Base-by-base conservation (phyloP, 352 stramenopile genomes). In the Globisporangium heterothallicum region DNA sequence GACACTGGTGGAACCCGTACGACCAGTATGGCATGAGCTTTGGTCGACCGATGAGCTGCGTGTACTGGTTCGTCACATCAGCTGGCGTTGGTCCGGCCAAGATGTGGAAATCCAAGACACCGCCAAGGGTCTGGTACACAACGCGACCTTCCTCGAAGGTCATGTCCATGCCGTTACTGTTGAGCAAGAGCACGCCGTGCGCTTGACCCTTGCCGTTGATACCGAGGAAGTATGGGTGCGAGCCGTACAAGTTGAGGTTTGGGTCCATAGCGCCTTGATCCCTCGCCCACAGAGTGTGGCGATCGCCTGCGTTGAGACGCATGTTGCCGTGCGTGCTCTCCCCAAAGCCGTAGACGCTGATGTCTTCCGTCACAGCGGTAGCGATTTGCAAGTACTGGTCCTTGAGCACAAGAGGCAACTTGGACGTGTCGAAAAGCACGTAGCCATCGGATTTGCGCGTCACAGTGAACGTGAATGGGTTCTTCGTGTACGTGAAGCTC, bases 321-420 rank as follows among this genome's bases (percentile, higher is more conserved):
- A 78, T 57, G 50, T 62, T 66, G 21, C 42, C 27, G 19, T 68
- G 65, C 2, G 65, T 69, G 61, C 60, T 75, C 57, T 85, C 74
- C 6, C 74, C 74, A 40, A 80, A 50, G 30, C 74, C 74, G 45
- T 74, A 85, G 32, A 82, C 50, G 13, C 49, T 68, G 2, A 64
- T 32, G 27, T 64, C 55, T 10, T 27, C 22, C 4, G 47, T 41
- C 34, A 75, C 50, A 0, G 49, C 45, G 1, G 68, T 80, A 25
- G 72, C 63, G n/a, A 86, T 35, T 48, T 86, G 68, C 32, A 86
- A 27, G 56, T 78, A 84, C 61, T 86, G 75, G 56, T 84, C 70
- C 41, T 73, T 66, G 47, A 77, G 59, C 24, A 57, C 58, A 24
- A 67, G 35, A 24, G 58, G 43, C 19, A 73, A 42, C 45, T 55